Evolutionary conservation across 106 monocot genomes (phyloP).

Genomic region (Dendrobium huoshanense): DNA sequence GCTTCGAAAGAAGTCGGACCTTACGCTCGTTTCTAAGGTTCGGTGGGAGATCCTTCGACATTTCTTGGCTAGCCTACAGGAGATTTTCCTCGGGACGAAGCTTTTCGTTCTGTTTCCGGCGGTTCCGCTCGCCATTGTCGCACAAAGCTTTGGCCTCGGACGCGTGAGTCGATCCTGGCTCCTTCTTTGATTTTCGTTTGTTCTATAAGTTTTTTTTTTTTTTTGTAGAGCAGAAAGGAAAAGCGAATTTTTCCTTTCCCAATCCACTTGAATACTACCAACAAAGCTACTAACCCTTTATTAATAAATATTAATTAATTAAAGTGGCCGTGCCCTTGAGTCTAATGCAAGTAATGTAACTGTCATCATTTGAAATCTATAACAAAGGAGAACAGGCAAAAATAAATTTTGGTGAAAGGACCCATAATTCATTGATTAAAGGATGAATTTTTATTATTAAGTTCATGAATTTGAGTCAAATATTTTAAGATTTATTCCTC

Average conservation of each 20-base stretch:
- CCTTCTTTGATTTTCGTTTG: background rate
- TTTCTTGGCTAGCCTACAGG: constrained; percentile 63
- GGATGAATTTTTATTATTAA: too few relatives aligned
- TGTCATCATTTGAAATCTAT: too few relatives aligned
- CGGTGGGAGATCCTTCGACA: constrained; percentile 33
- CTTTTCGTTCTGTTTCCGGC: constrained; percentile 73
- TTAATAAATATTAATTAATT: too few relatives aligned
- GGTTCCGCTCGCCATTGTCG: constrained; percentile 63
- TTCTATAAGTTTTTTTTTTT: background rate
- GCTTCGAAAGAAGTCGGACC: constrained; percentile 51
- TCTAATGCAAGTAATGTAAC: too few relatives aligned
- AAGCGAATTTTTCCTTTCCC: background rate
- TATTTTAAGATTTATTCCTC: too few relatives aligned
- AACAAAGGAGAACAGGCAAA: too few relatives aligned
- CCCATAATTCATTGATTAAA: too few relatives aligned
- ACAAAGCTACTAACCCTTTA: too few relatives aligned
- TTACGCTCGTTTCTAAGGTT: constrained; percentile 45
- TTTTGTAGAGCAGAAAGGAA: background rate
- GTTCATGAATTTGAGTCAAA: too few relatives aligned
- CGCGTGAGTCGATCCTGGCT: constrained; percentile 19
- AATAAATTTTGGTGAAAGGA: too few relatives aligned
- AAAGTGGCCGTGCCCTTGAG: too few relatives aligned
- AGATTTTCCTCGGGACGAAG: constrained; percentile 90
- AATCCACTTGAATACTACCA: too few relatives aligned
- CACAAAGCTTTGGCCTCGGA: constrained; percentile 34